phyloP scores from a whole-genome alignment of 208 protist genomes.

The Naegleria fowleri region DNA sequence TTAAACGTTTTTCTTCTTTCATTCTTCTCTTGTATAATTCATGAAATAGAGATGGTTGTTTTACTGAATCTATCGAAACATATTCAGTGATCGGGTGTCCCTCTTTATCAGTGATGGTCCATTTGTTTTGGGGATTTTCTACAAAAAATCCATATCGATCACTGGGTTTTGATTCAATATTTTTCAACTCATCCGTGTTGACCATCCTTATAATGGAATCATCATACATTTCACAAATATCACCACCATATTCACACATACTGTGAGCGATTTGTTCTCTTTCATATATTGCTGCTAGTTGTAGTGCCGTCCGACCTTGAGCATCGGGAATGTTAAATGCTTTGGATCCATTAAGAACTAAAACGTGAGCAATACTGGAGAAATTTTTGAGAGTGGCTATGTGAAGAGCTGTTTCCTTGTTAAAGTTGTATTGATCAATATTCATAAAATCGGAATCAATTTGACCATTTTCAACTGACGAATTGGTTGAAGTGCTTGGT shows the following conservation, averaged over 20 bases:
- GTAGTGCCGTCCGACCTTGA: not conserved
- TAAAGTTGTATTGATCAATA: not conserved
- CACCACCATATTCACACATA: not conserved
- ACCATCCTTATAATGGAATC: not conserved
- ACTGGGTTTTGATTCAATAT: not conserved
- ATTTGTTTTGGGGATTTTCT: not conserved
- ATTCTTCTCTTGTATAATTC: not conserved
- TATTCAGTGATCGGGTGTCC: not conserved
- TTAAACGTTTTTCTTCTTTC: not conserved
- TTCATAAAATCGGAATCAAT: not conserved
- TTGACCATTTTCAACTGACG: not conserved
- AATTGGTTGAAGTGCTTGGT: not conserved
- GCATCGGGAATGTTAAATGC: not conserved
- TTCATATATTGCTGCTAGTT: not conserved
- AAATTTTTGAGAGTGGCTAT: not conserved
- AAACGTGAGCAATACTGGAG: not conserved
- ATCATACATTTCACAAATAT: slow-evolving; percentile 19
- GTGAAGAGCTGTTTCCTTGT: not conserved
- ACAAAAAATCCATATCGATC: not conserved
- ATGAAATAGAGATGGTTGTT: not conserved
- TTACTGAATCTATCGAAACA: not conserved
- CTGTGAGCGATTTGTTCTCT: too few species aligned
- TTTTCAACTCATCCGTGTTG: not conserved
- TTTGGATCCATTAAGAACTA: not conserved
- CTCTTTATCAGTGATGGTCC: too few species aligned